phyloP scores from a whole-genome alignment of 2,329 filamentous ascomycete species.

The Amauroascus verrucosus region DNA sequence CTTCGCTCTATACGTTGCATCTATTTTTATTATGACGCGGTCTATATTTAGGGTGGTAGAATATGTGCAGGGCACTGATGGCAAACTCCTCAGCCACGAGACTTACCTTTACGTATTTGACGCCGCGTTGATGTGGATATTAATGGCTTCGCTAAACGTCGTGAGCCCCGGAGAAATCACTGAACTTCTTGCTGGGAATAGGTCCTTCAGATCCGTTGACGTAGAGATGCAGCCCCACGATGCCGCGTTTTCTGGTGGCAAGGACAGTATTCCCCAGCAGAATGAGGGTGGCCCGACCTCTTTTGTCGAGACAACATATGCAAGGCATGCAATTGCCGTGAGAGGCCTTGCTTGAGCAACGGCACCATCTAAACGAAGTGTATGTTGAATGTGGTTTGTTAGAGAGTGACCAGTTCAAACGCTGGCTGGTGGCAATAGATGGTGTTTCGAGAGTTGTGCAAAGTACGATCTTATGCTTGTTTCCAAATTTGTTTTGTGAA shows the following conservation, averaged over 20 bases:
- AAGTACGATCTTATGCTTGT: too few relatives aligned
- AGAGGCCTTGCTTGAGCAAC: conserved; percentile 9
- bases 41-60: conserved; percentile 28
- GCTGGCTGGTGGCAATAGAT: neutral
- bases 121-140: conserved; percentile 23
- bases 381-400: too few relatives aligned
- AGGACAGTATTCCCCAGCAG: neutral
- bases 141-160: conserved; percentile 17
- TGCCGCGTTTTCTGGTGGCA: neutral
- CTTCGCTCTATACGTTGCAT: conserved; percentile 23
- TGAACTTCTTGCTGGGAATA: neutral
- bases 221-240: conserved; percentile 5
- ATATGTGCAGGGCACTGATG: conserved; percentile 25
- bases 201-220: neutral
- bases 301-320: conserved; percentile 13
- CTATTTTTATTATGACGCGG: conserved; percentile 25
- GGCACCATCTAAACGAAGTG: neutral
- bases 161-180: conserved; percentile 14
- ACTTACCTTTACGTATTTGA: conserved; percentile 28
- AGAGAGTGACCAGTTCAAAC: too few relatives aligned
- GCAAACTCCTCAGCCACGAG: conserved; percentile 25
- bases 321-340: conserved; percentile 14
- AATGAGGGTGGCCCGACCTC: neutral
- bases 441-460: too few relatives aligned
- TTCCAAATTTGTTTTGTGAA: too few relatives aligned